These are phyloP conservation scores for Xanthoconium purpureum DNA, from an alignment of 768 basidiomycete genomes.

Conservation along the genomic window DNA sequence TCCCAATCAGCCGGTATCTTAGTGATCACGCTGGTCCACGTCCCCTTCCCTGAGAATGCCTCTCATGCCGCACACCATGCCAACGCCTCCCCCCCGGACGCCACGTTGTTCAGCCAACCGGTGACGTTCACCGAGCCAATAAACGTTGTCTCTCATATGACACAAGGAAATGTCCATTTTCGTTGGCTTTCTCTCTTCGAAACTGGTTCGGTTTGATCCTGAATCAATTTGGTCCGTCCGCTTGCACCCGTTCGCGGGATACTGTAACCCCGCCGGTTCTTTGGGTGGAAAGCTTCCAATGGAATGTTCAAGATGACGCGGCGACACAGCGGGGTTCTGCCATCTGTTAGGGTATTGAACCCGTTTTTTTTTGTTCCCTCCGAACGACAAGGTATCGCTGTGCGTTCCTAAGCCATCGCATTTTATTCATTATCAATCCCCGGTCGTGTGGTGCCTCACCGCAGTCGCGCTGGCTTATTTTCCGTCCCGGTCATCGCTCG, in stretches of 20 bases:
- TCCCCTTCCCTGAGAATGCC: conserved; percentile 6
- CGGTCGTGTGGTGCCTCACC: conserved; percentile 4
- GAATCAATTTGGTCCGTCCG: background rate
- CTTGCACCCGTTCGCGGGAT: conserved; percentile 3
- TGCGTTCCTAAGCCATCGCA: background rate
- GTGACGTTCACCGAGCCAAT: background rate
- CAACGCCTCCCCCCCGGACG: background rate
- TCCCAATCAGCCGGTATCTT: background rate
- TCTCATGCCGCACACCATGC: background rate
- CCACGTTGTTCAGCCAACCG: conserved; percentile 12
- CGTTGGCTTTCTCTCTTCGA: background rate
- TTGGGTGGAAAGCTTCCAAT: conserved; percentile 22
- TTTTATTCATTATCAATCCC: background rate
- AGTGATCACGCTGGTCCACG: background rate
- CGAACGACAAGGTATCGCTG: background rate
- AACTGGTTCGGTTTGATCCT: conserved; percentile 9
- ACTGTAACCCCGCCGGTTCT: conserved; percentile 7
- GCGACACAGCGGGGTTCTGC: conserved; percentile 5
- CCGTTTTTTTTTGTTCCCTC: background rate
- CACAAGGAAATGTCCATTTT: background rate
- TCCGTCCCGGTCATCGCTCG: conserved; percentile 1
- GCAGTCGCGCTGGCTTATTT: background rate
- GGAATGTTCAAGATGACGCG: conserved; percentile 14
- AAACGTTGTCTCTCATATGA: background rate
- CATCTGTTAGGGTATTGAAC: background rate